phyloP scores from a whole-genome alignment of 176 grass and related monocot species.

The Phoenix dactylifera region DNA sequence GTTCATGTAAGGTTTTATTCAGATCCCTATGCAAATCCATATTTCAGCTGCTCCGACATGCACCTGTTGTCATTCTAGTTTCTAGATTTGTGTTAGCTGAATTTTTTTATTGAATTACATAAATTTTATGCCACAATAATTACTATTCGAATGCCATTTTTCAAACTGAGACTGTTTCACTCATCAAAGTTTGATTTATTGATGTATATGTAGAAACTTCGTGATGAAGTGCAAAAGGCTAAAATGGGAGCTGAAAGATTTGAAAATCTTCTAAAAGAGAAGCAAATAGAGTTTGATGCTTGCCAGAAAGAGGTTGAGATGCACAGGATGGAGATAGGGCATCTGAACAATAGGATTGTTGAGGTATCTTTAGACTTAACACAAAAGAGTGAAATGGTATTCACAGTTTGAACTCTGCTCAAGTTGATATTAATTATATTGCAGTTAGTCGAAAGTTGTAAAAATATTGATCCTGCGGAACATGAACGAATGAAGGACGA shows the following conservation, averaged over 20 bases:
- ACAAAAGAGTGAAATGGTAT: background rate
- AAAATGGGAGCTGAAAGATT: conserved; percentile 67
- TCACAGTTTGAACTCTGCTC: no score
- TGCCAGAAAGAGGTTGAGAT: conserved; percentile 53
- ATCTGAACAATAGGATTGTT: conserved; percentile 60
- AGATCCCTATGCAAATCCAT: no score
- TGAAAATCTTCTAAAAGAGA: conserved; percentile 55
- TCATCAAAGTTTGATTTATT: no score
- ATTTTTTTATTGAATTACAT: no score
- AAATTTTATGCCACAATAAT: no score
- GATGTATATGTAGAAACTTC: conserved; percentile 44
- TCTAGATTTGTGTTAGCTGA: no score
- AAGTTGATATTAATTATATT: conserved; percentile 6
- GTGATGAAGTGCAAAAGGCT: conserved; percentile 70
- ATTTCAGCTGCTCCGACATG: no score
- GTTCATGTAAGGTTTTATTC: no score
- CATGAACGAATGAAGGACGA: conserved; percentile 71
- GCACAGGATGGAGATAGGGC: conserved; percentile 49
- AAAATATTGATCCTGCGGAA: conserved; percentile 62
- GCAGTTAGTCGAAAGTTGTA: conserved; percentile 70
- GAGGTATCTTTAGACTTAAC: conserved; percentile 40
- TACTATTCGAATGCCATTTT: no score
- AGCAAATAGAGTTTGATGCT: conserved; percentile 47
- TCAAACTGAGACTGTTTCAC: no score
- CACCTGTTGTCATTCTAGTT: no score